A percentile compares a stretch with the other conserved stretches of the same genome.
Conservation (phyloP, 148 eudicot species). For the Rhododendron molle region DNA sequence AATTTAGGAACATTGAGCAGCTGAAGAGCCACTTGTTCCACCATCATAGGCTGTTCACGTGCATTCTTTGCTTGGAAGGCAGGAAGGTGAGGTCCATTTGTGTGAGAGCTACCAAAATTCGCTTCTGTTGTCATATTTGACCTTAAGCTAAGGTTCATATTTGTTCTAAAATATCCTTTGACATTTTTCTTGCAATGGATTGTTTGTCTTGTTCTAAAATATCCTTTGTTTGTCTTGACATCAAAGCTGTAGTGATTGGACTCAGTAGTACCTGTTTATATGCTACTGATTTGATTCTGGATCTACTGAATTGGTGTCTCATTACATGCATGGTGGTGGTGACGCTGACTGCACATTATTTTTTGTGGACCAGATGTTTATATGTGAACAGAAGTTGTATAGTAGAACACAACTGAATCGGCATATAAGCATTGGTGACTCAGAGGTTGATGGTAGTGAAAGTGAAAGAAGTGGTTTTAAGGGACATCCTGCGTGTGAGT, state of each 20-base stretch:
- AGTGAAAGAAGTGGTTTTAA: conserved; percentile 84
- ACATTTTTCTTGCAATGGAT: neutral
- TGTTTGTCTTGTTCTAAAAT: neutral
- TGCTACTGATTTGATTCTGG: neutral
- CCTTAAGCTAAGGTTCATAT: neutral
- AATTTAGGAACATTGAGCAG: conserved; percentile 62
- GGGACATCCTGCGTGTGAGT: conserved; percentile 87
- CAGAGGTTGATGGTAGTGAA: conserved; percentile 86
- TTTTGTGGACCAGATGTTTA: conserved; percentile 51
- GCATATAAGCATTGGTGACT: conserved; percentile 75
- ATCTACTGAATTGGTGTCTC: neutral
- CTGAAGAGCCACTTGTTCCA: conserved; percentile 72
- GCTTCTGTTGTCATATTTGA: neutral
- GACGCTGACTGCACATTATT: neutral
- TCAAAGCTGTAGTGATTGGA: conserved; percentile 3
- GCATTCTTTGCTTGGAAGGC: conserved; percentile 85
- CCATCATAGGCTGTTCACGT: conserved; percentile 56
- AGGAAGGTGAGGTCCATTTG: conserved; percentile 48
- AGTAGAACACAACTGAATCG: conserved; percentile 67
- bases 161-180: neutral
- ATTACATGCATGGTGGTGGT: neutral
- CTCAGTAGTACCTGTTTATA: neutral
- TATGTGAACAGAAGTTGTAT: conserved; percentile 88
- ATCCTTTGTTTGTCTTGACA: neutral
- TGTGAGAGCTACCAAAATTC: neutral